Evolutionary conservation across 139 green algal genomes (phyloP).

Genomic region (Haematococcus lacustris): DNA sequence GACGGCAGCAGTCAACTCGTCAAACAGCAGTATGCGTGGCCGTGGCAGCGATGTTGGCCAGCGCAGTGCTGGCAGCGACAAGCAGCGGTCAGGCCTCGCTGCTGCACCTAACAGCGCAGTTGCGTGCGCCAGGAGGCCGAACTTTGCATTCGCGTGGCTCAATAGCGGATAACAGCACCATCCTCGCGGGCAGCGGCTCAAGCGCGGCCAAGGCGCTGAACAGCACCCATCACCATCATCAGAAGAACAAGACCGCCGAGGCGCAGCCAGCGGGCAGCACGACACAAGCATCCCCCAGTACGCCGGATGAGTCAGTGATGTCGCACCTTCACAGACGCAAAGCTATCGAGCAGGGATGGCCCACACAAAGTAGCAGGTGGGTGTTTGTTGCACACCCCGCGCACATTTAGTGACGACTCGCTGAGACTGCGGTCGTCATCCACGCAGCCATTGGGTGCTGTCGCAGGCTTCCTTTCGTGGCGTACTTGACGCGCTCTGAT

Average conservation of each 20-base stretch:
- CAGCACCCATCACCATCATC: background rate
- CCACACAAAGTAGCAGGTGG: background rate
- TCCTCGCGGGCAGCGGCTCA: background rate
- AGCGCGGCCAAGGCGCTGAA: background rate
- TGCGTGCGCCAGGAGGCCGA: background rate
- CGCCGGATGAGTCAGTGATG: background rate
- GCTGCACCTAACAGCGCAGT: background rate
- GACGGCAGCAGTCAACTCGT: too few species aligned
- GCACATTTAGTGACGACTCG: background rate
- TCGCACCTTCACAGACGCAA: background rate
- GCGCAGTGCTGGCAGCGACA: too few species aligned
- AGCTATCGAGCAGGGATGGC: background rate
- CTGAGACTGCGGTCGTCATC: too few species aligned
- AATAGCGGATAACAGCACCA: background rate
- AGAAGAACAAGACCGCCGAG: background rate
- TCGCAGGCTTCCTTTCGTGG: too few species aligned
- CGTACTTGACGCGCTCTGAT: too few species aligned
- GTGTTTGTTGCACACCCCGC: background rate
- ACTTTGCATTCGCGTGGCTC: background rate
- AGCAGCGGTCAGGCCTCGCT: too few species aligned
- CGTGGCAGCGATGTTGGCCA: too few species aligned
- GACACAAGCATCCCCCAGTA: background rate
- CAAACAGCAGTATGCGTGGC: too few species aligned
- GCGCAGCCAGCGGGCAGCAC: background rate
- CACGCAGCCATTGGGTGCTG: too few species aligned